Evolutionary conservation across 2,329 filamentous ascomycete species (phyloP), one percentile per base, ranked within the genome.

Genomic region (Fusarium gaditjirri): DNA sequence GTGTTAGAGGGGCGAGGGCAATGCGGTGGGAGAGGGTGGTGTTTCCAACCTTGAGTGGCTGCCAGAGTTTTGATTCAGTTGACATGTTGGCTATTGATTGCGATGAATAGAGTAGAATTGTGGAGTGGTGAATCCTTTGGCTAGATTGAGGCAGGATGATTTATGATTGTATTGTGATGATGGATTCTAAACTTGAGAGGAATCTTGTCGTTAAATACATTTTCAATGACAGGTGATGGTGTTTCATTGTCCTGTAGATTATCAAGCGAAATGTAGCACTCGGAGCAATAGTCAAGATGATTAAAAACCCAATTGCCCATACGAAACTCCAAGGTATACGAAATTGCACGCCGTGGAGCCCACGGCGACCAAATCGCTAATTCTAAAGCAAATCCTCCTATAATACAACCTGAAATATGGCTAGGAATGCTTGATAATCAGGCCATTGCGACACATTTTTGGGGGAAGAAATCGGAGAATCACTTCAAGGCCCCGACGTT

Each of bases 1-100:
- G 85, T 12, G 88, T 90, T 63, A 91, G 78, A 14, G 89, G 89
- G 1, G 88, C 86, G 79, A 91, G 83, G 59, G 84, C 84, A 33
- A 91, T 73, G 39, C 84, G 80, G 70, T 86, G 81, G 47, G 83
- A 75, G 46, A 86, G 77, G 4, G 70, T 73, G 46, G 76, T 54
- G 31, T 79, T 79, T 56, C 85, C 84, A 13, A 85, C 58, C 71
- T 80, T 80, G 58, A 86, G 74, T 19, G 84, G 84, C 41, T 80
- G 55, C 74, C 74, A 76, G 12, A 76, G 57, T 47, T 35, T 72
- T n/a, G 74, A 76, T 19, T 72, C 49, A 1, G 61, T 23, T 10
- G 59, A 36, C 74, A 76, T 76, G 27, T 13, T 68, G 47, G 53
- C 2, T 21, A 27, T n/a, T 52, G 5, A 27, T 27, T 12, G 23